Evolutionary conservation across 1,139 yeast genomes (phyloP), one percentile per base, ranked within the genome.

Genomic region (Pneumocystis carinii): DNA sequence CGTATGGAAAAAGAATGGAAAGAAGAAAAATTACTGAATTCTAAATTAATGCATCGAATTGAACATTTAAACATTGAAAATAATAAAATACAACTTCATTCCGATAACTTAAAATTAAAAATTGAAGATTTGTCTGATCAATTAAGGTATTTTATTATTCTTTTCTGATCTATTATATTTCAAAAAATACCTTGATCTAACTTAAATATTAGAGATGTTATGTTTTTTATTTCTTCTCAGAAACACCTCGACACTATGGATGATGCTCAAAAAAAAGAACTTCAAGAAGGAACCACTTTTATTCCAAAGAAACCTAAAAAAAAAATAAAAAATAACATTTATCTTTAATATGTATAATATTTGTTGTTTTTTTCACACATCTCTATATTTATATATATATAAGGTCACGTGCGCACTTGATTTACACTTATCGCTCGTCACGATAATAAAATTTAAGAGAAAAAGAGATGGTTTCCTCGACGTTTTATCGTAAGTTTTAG

Each of bases 1-100:
- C 64, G 64, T 14, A 65, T 74, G 39, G 72, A 72, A 62, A 73
- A 74, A 53, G 74, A 76, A 66, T 72, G 74, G 66, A 71, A 73
- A 37, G 84, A 81, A 53, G 85, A 82, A 56, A 79, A 79, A 67
- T 71, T 79, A 0, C 71, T 89, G 55, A 80, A 82, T 64, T 81
- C 79, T 59, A 85, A 81, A 0, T 75, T 88, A 56, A 78, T 83
- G 1, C 74, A 76, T 29, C 86, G 86, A 68, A 72, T 87, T 6
- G 86, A 83, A 57, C 76, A 70, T 63, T 67, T 84, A 10, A 73
- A 76, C 4, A 8, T 15, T 7, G 29, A 48, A 48, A 48, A 48
- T 48, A 48, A 5, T 24, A 48, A 48, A 48, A 24, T 48, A 14
- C 19, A 17, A 24, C 14, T 12, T 2, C n/a, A 48, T 48, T 19